Evolutionary conservation across 2,329 filamentous ascomycete species (phyloP), one percentile per base, ranked within the genome.

Genomic region (Arthrobotrys pseudoclavata): DNA sequence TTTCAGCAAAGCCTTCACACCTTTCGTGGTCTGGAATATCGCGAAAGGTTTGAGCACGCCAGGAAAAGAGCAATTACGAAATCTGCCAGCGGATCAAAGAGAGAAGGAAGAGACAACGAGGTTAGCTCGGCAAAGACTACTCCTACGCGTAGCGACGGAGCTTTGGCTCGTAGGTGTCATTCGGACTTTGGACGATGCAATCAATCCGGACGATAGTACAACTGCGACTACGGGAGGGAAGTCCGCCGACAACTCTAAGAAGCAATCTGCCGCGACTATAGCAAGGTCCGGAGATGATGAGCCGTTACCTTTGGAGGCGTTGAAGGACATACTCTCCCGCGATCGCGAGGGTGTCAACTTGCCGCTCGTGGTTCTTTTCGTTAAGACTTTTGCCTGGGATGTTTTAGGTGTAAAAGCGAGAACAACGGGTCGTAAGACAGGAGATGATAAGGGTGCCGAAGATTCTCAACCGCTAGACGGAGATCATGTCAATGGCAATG

Each of bases 41-140:
- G 81, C 80, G 13, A 81, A 79, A 31, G 81, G 81, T 3, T 62
- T 82, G 50, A 80, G 80, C 18, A 82, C 80, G 9, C 81, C 80
- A 6, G 78, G 81, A 13, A 79, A 79, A 37, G 81, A 82, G 63
- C 78, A 87, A 78, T 85, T 98, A 80, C 98, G 97, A 84, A 87
- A 88, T 0, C 86, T 97, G 80, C 86, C 91, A 4, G 88, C 90
- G 40, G 96, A 99, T 81, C 89, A 94, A 31, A 92, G 92, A 63
- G 96, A 99, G 83, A 92, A 93, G 80, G 96, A 99, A 84, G 96
- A 99, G 84, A 97, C 97, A 84, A 96, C 99, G 77, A 91, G 96
- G 4, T 87, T 98, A 47, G 88, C 90, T 34, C 89, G 96, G 67
- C 96, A 99, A 83, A 90, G 96, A 71, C 88, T 94, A 4, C 88